Evolutionary conservation across 2,329 filamentous ascomycete genomes (phyloP), one percentile per base, ranked within the genome.

Genomic region (Colletotrichum sp.): DNA sequence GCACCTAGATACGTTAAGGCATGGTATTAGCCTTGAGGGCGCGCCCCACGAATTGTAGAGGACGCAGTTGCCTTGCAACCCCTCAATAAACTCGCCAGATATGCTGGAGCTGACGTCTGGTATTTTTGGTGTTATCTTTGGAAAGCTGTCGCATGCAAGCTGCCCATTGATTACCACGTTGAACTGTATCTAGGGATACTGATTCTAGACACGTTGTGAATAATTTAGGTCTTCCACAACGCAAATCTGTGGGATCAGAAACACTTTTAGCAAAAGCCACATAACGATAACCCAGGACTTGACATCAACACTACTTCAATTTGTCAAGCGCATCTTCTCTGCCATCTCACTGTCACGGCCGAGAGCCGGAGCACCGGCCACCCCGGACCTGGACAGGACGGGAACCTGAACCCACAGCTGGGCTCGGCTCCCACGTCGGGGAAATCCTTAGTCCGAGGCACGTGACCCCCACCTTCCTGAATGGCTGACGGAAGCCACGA

Each of bases 381-480:
- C 64, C 68, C 68, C 57, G n/a, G 29, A 62, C 16, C n/a, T 32
- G 16, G 44, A 57, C 12, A n/a, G 25, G 44, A 57, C 36, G 11
- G 44, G 44, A 52, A 22, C 44, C 44, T 52, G 44, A 52, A 52
- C 44, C 44, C 44, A 52, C n/a, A 52, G 44, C 44, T 52, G 44
- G 11, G 44, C 16, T 44, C 16, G 36, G 36, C n/a, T 52, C 44
- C 49, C 16, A n/a, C 22, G 16, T 22, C 19, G 4, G 74, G 74
- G 49, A 36, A 39, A 74, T 69, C 29, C 65, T 76, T 76, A 69
- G 65, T 76, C 74, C 74, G 74, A 59, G 4, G 6, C 74, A 76
- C 74, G 74, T 76, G 74, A 76, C 30, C 36, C 32, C 16, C 9
- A 44, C 36, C n/a, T 52, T 22, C n/a, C n/a, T 52, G 44, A 49